A percentile compares a stretch with the other conserved stretches of the same genome.
These are phyloP conservation scores for Juncus effusus DNA, from an alignment of 176 grass and related monocot species.

Conservation along the genomic window DNA sequence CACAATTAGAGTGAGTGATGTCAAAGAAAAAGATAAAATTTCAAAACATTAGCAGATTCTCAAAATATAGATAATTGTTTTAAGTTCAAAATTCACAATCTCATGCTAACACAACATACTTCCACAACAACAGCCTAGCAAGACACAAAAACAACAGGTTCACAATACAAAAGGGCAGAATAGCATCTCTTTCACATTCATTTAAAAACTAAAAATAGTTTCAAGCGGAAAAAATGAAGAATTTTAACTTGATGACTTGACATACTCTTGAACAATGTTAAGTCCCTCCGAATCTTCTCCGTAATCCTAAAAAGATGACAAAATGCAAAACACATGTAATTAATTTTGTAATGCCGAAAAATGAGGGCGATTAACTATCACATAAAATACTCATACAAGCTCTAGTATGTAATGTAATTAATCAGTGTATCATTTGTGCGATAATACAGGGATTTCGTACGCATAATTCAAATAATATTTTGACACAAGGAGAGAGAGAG, in stretches of 20 bases:
- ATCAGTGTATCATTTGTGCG: no score
- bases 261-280: constrained; percentile 85
- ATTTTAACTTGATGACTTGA: constrained; percentile 31
- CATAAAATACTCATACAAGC: neutral
- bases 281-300: constrained; percentile 86
- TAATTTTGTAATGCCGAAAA: no score
- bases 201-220: constrained; percentile 11
- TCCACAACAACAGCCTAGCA: constrained; percentile 10
- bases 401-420: no score
- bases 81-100: constrained; percentile 23
- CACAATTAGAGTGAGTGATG: no score
- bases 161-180: constrained; percentile 6
- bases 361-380: no score
- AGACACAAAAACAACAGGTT: constrained; percentile 7
- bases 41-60: neutral
- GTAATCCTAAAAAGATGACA: constrained; percentile 48
- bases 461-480: no score
- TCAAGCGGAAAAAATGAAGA: constrained; percentile 24
- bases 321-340: neutral
- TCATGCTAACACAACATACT: constrained; percentile 9
- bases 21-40: neutral
- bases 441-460: no score
- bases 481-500: neutral
- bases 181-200: neutral
- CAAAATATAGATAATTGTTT: neutral